Base-by-base conservation (phyloP, 306 rosid genomes). In the Abrus pulchellus region DNA sequence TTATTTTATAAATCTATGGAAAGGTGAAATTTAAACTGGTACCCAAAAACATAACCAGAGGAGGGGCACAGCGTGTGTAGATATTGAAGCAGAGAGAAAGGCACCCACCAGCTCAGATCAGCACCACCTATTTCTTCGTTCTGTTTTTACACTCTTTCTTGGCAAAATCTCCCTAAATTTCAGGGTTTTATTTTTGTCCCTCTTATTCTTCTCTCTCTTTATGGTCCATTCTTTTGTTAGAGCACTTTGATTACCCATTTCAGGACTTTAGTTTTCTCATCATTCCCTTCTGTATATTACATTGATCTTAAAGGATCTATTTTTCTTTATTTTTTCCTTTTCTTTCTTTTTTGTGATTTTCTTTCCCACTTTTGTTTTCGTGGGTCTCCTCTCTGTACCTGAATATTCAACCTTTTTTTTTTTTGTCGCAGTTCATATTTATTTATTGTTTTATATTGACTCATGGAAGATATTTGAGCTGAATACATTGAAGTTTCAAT, bases 71-170 rank as follows among this genome's bases (percentile, higher is more conserved):
- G 69, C 78, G 71, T 45, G 40, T 61, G 40, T 52, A 11, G 74
- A 32, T 68, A 29, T n/a, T 76, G 53, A 4, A 65, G 78, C 30
- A 65, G 75, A 74, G 80, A 30, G 36, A 33, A 36, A 65, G 75
- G 7, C 30, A 62, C 33, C 50, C 40, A 76, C 60, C 66, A 79
- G 57, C 65, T 68, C 76, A 73, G 80, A 28, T 44, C 78, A 79
- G 50, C 84, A 49, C 63, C 80, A 32, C 78, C 86, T 75, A 80
- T 87, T 85, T 86, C 83, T 20, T 59, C 80, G 81, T 44, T 64
- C 56, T 78, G 61, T 83, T 75, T 29, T 74, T 82, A 76, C 77
- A 68, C 55, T 55, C 60, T 74, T 74, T 87, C 72, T 36, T 44
- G 72, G 76, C 63, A 44, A 44, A n/a, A 2, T 14, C 27, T 61